These are phyloP conservation scores for Paraphysoderma sedebokerense DNA, from an alignment of 371 early-diverging fungal genomes.

Conservation along the genomic window DNA sequence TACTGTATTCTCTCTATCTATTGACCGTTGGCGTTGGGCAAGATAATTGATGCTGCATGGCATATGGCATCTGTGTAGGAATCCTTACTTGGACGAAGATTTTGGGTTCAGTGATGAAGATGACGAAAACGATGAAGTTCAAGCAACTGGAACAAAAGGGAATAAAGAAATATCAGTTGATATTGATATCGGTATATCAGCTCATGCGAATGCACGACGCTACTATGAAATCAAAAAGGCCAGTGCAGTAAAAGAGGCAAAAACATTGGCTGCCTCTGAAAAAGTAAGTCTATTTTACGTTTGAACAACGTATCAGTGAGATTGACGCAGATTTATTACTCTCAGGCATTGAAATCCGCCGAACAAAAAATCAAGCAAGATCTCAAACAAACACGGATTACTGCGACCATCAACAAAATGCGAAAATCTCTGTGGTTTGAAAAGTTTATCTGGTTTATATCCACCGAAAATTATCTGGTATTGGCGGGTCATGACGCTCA, in stretches of 20 bases:
- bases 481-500: conserved; percentile 93
- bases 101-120: conserved; percentile 8
- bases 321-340: background rate
- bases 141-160: conserved; percentile 2
- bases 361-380: conserved; percentile 75
- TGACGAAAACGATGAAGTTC: background rate
- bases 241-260: conserved; percentile 69
- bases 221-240: conserved; percentile 74
- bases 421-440: conserved; percentile 99
- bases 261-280: conserved; percentile 64
- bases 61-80: background rate
- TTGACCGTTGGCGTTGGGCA: too few species aligned
- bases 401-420: conserved; percentile 55
- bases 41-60: too few species aligned
- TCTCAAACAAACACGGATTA: conserved; percentile 33
- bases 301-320: background rate
- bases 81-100: conserved; percentile 5
- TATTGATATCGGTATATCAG: conserved; percentile 80
- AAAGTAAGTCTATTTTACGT: conserved; percentile 16
- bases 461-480: conserved; percentile 85
- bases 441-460: conserved; percentile 96
- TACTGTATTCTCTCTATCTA: too few species aligned
- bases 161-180: conserved; percentile 8
- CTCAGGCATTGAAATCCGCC: conserved; percentile 63
- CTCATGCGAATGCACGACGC: conserved; percentile 77